phyloP scores from a whole-genome alignment of 2,329 filamentous ascomycete species.

The Diplodia sapinea region DNA sequence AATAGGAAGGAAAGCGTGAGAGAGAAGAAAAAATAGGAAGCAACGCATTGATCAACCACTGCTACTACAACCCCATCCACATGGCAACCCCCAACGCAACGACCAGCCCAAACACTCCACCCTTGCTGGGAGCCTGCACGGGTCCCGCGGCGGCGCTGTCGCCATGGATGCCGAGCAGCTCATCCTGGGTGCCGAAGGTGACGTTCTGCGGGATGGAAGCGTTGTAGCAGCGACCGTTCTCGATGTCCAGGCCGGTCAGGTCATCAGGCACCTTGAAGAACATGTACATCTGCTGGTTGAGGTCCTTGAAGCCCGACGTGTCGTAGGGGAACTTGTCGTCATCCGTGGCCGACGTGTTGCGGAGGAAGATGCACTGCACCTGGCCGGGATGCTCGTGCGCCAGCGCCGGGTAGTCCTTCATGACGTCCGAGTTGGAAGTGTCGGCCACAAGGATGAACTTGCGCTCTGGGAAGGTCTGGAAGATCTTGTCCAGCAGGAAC shows the following conservation, averaged over 20 bases:
- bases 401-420: constrained; percentile 66
- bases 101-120: constrained; percentile 43
- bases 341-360: constrained; percentile 76
- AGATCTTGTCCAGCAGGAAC: constrained; percentile 72
- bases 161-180: constrained; percentile 46
- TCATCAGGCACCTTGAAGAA: constrained; percentile 78
- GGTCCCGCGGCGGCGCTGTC: constrained; percentile 31
- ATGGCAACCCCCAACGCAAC: constrained; percentile 43
- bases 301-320: constrained; percentile 70
- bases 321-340: constrained; percentile 75
- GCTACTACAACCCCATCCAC: constrained; percentile 37
- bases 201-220: constrained; percentile 69
- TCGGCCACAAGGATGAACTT: constrained; percentile 79
- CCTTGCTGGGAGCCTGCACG: constrained; percentile 38
- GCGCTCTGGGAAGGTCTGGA: constrained; percentile 74
- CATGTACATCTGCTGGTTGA: constrained; percentile 75
- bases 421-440: constrained; percentile 77
- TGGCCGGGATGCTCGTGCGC: constrained; percentile 71
- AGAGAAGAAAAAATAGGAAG: background rate
- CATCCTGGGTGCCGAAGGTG: constrained; percentile 61
- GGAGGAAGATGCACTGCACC: constrained; percentile 77
- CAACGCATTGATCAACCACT: background rate
- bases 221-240: constrained; percentile 72
- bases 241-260: constrained; percentile 68
- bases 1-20: background rate